phyloP scores from a whole-genome alignment of 805 yeast genomes.

The Candida ficus region DNA sequence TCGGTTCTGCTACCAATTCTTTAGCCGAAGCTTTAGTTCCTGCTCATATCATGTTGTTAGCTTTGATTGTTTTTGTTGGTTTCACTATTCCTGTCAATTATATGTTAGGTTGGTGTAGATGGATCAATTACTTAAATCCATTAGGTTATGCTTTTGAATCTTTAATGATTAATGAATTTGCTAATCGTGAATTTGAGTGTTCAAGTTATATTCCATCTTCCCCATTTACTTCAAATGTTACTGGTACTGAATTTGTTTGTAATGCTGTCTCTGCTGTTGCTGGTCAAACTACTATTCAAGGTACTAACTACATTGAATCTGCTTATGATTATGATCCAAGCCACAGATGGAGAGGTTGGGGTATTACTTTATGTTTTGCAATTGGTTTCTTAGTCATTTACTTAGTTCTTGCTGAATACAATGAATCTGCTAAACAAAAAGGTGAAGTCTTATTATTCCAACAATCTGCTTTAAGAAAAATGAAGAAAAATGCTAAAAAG shows the following conservation, averaged over 20 bases:
- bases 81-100: constrained; percentile 51
- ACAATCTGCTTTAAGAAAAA: constrained; percentile 39
- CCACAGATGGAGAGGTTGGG: constrained; percentile 62
- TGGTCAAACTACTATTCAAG: constrained; percentile 45
- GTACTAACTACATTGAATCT: constrained; percentile 42
- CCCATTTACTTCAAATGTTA: constrained; percentile 11
- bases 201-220: constrained; percentile 40
- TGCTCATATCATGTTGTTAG: constrained; percentile 44
- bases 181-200: constrained; percentile 41
- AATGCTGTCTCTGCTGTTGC: constrained; percentile 50
- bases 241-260: constrained; percentile 38
- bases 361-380: constrained; percentile 54
- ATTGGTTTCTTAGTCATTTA: constrained; percentile 52
- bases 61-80: constrained; percentile 48
- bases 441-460: constrained; percentile 69
- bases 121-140: constrained; percentile 60
- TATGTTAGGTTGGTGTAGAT: constrained; percentile 61
- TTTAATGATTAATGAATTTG: constrained; percentile 53
- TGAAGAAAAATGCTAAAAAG: constrained; percentile 34
- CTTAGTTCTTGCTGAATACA: constrained; percentile 48
- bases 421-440: constrained; percentile 58
- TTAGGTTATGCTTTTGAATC: constrained; percentile 55
- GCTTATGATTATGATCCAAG: constrained; percentile 39
- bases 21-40: constrained; percentile 56
- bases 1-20: constrained; percentile 44